Percentiles rank a stretch among this genome's conserved stretches.
Conservation (phyloP, 345 rosid species). For the Gossypioides kirkii region DNA sequence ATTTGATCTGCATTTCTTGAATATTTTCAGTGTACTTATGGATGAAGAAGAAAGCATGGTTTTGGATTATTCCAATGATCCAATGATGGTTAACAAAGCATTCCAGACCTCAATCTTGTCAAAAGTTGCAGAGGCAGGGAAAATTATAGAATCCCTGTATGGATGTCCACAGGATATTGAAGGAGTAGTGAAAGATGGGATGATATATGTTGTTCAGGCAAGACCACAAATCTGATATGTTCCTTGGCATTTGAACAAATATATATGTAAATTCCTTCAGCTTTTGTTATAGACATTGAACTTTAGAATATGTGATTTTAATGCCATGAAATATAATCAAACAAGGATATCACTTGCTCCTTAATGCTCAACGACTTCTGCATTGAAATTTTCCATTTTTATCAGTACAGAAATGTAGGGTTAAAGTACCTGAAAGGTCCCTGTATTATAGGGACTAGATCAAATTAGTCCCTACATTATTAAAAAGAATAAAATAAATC, state of each 20-base stretch:
- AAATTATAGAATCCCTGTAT: slow-evolving; percentile 29
- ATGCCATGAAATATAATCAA: neutral
- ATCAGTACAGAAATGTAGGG: no score
- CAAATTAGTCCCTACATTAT: no score
- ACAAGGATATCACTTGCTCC: no score
- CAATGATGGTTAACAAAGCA: slow-evolving; percentile 21
- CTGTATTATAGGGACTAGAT: no score
- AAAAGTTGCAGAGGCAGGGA: slow-evolving; percentile 35
- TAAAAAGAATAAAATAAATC: no score
- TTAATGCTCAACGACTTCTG: no score
- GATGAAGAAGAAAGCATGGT: slow-evolving; percentile 28
- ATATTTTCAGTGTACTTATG: slow-evolving; percentile 29
- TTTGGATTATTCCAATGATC: slow-evolving; percentile 34
- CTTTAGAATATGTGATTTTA: neutral
- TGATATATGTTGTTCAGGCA: slow-evolving; percentile 31
- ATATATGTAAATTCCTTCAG: neutral
- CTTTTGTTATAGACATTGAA: neutral
- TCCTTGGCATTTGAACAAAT: neutral
- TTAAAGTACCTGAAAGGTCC: no score
- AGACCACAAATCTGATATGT: slow-evolving; percentile 28
- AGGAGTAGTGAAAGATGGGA: slow-evolving; percentile 35
- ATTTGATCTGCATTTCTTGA: neutral
- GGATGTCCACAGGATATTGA: slow-evolving; percentile 35
- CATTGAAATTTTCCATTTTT: no score
- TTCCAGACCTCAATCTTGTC: slow-evolving; percentile 29